phyloP scores from a whole-genome alignment of 2,329 filamentous ascomycete genomes.

The Pezicula carpinea region DNA sequence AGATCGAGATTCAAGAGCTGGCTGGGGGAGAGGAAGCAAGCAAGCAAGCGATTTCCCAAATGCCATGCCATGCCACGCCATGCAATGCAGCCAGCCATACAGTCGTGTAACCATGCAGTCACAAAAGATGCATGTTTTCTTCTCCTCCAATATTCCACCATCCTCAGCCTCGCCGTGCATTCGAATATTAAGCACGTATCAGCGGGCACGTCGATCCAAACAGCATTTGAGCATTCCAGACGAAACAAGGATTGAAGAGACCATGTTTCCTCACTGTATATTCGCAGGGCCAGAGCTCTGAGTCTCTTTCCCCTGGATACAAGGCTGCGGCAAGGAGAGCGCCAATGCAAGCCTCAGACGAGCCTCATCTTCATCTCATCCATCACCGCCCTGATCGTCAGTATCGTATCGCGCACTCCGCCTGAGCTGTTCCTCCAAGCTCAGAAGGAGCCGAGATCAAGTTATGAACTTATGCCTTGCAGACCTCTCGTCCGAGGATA shows the following conservation, averaged over 20 bases:
- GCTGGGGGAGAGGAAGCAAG: neutral
- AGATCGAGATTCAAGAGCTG: too few species aligned
- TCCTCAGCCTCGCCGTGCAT: too few species aligned
- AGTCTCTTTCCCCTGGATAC: neutral
- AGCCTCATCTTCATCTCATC: slow-evolving; percentile 1
- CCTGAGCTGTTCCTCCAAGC: too few species aligned
- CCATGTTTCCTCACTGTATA: neutral
- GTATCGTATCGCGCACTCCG: too few species aligned
- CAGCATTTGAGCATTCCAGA: neutral
- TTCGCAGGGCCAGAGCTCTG: neutral
- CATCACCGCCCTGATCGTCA: neutral
- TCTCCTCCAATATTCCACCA: neutral
- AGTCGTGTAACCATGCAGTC: neutral
- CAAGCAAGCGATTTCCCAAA: neutral
- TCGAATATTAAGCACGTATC: too few species aligned
- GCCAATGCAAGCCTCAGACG: neutral
- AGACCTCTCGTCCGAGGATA: neutral
- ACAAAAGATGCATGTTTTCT: neutral
- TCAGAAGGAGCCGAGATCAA: neutral
- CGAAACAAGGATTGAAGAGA: neutral
- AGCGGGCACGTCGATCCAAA: too few species aligned
- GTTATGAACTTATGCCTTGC: neutral
- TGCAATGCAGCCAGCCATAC: neutral
- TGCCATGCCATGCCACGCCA: neutral
- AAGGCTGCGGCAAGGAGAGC: neutral